Conservation (phyloP, 495 filamentous ascomycete species). For the Lindgomyces ingoldianus region DNA sequence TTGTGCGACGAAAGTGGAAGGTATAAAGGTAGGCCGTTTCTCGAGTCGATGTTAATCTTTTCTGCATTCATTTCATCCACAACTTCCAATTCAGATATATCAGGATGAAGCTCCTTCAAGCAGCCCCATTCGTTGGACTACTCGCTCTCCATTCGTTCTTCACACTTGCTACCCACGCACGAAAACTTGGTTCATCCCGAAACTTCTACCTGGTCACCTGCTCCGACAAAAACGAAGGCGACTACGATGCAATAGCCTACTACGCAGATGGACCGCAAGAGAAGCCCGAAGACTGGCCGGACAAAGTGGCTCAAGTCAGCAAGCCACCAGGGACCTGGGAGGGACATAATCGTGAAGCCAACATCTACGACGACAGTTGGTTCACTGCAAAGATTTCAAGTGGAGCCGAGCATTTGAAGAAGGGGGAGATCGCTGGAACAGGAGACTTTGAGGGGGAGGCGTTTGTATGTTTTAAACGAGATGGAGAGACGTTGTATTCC, state of each 20-base stretch:
- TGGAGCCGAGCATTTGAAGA: not conserved
- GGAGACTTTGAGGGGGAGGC: conserved; percentile 5
- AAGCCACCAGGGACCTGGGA: not conserved
- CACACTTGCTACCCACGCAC: not conserved
- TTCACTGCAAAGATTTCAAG: not conserved
- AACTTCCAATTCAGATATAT: not conserved
- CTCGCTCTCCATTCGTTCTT: not conserved
- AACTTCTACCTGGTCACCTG: conserved; percentile 11
- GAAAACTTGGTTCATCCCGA: not conserved
- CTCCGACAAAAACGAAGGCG: not conserved
- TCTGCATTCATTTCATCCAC: not conserved
- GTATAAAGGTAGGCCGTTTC: not conserved
- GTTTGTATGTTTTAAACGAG: conserved; percentile 4
- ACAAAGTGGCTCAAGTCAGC: not conserved
- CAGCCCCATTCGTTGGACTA: not conserved
- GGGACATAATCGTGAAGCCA: not conserved
- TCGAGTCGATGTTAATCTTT: not conserved
- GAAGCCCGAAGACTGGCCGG: not conserved
- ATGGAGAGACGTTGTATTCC: not conserved
- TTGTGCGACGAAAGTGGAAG: not conserved
- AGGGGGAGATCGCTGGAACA: not conserved
- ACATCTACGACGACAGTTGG: not conserved
- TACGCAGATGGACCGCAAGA: not conserved
- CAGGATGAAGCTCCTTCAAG: not conserved
- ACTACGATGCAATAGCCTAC: conserved; percentile 12